A percentile compares a stretch with the other conserved stretches of the same genome.
These are phyloP conservation scores for Alternaria alternata DNA, from an alignment of 2,329 filamentous ascomycete genomes.

Conservation along the genomic window DNA sequence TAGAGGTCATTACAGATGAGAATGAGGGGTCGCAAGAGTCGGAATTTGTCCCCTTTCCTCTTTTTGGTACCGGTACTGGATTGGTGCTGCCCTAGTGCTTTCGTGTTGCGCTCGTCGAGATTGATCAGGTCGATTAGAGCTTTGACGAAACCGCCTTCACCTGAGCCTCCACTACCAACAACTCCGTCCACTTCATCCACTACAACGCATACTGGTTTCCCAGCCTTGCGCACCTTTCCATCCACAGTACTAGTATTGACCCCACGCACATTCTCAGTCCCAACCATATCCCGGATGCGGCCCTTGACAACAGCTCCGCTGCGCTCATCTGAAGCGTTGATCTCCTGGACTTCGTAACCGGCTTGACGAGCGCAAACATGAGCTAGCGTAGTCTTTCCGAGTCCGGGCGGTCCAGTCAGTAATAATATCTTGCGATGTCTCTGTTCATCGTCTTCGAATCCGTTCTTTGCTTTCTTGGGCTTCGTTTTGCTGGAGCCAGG, in stretches of 20 bases:
- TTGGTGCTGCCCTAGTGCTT: conserved; percentile 45
- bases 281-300: conserved; percentile 87
- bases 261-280: conserved; percentile 90
- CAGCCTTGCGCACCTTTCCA: conserved; percentile 72
- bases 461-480: conserved; percentile 55
- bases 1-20: conserved; percentile 98
- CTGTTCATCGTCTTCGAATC: conserved; percentile 71
- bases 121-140: conserved; percentile 90
- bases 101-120: conserved; percentile 82
- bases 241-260: conserved; percentile 63
- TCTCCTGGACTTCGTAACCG: conserved; percentile 95
- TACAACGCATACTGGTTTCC: conserved; percentile 88
- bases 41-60: conserved; percentile 86
- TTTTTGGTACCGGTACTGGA: conserved; percentile 55
- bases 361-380: conserved; percentile 96
- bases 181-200: conserved; percentile 98
- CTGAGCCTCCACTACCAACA: conserved; percentile 70
- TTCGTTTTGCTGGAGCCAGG: conserved; percentile 74
- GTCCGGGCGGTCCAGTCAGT: conserved; percentile 87
- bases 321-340: conserved; percentile 96
- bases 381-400: conserved; percentile 95
- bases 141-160: conserved; percentile 94
- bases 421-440: conserved; percentile 87
- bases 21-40: conserved; percentile 85
- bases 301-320: conserved; percentile 89